Base-by-base conservation (phyloP, 2,329 filamentous ascomycete genomes). In the Fusarium paranaense region DNA sequence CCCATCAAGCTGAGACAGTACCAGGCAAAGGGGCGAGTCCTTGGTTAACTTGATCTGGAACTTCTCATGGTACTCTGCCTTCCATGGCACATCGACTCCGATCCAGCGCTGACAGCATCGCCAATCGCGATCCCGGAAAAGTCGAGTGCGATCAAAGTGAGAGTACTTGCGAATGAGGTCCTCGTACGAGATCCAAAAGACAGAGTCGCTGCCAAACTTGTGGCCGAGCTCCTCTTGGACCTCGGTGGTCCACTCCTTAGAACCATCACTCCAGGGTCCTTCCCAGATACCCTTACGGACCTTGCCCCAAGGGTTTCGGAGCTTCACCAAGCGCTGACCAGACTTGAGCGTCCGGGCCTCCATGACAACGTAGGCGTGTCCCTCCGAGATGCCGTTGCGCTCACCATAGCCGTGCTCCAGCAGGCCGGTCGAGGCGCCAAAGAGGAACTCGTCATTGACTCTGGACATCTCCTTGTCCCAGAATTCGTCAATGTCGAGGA, bases 381-480 rank as follows among this genome's bases (percentile, higher is more conserved):
- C 85, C 74, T 90, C 89, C 4, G 86, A 84, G 59, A 91, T 91
- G 2, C 90, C 89, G 69, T 88, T 86, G 33, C 91, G 85, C 60
- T 88, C 83, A 5, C 91, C 90, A 65, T 90, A 91, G 2, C 90
- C 90, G 35, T 87, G 87, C 50, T 90, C 90, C 64, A 92, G 87
- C 30, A 92, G 84, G 11, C 92, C 92, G 0, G 89, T 90, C 0
- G 87, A 89, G 76, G 91, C 93, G n/a, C 92, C 92, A 76, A 94
- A 94, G 9, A 94, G 83, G 77, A 97, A 97, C 60, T 94, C 92
- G 64, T 94, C 85, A 80, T 97, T 97, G 67, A 95, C 94, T 71
- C 93, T 91, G 82, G 92, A 90, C 27, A 97, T 87, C 80, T 97
- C 93, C 40, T 96, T 91, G 1, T 88, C 90, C 95, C 95, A 97